These are phyloP conservation scores for Spergularia azorica DNA, from an alignment of 179 eudicot genomes.

Conservation along the genomic window DNA sequence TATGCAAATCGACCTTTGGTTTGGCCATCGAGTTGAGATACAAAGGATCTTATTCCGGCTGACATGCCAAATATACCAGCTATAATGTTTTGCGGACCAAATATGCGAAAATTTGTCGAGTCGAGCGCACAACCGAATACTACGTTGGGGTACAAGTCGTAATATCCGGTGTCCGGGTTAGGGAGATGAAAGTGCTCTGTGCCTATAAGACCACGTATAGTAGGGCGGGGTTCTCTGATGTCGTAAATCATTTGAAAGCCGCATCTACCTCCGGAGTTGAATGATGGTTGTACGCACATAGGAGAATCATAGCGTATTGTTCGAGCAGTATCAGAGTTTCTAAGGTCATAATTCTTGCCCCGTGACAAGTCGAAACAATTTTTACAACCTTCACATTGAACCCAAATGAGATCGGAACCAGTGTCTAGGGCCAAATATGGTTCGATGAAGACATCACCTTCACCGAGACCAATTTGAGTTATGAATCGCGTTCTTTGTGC, in stretches of 20 bases:
- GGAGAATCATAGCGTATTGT: not conserved
- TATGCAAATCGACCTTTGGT: conserved; percentile 15
- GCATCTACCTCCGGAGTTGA: conserved; percentile 1
- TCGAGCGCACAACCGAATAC: conserved; percentile 17
- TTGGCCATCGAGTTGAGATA: conserved; percentile 12
- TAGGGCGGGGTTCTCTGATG: no score
- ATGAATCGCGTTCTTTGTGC: not conserved
- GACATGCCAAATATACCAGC: conserved; percentile 15
- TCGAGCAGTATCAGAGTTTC: not conserved
- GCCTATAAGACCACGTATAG: not conserved
- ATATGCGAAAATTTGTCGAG: not conserved
- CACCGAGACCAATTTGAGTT: conserved; percentile 1
- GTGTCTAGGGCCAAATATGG: conserved; percentile 19
- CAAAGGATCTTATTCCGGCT: conserved; percentile 13
- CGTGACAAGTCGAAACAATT: not conserved
- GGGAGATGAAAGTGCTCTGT: conserved; percentile 9
- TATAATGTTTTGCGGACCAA: conserved; percentile 1
- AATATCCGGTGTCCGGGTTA: not conserved
- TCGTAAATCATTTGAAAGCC: not conserved
- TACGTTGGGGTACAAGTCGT: not conserved
- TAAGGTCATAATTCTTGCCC: not conserved
- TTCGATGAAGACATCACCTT: not conserved
- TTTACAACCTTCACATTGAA: conserved; percentile 22
- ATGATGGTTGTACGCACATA: not conserved
- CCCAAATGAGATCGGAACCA: conserved; percentile 17